Evolutionary conservation across 352 stramenopile species (phyloP).

Genomic region (Phytophthora litchii): DNA sequence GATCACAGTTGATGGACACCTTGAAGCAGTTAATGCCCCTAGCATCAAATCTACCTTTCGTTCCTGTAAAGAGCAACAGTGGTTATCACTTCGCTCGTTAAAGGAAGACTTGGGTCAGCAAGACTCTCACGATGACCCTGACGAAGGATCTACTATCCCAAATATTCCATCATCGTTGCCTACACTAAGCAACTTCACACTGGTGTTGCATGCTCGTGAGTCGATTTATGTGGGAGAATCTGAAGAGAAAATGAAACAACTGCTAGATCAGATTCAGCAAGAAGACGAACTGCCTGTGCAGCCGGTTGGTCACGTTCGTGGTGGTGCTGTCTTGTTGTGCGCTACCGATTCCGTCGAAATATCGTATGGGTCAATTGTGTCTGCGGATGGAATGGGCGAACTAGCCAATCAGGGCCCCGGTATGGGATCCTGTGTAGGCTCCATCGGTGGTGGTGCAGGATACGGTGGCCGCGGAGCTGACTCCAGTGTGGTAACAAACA

Average conservation of each 20-base stretch:
- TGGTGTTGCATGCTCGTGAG: slow-evolving; percentile 51
- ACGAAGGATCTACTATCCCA: slow-evolving; percentile 15
- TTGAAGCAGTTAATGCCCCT: slow-evolving; percentile 51
- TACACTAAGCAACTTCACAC: slow-evolving; percentile 60
- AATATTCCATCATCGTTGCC: slow-evolving; percentile 28
- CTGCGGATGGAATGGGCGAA: slow-evolving; percentile 65
- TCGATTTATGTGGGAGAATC: slow-evolving; percentile 62
- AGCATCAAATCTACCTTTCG: slow-evolving; percentile 51
- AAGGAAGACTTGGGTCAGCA: slow-evolving; percentile 21
- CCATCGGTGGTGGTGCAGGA: slow-evolving; percentile 67
- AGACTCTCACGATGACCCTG: slow-evolving; percentile 6
- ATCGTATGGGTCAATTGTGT: slow-evolving; percentile 45
- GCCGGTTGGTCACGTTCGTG: slow-evolving; percentile 40
- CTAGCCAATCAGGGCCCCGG: slow-evolving; percentile 70
- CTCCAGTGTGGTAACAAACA: slow-evolving; percentile 58
- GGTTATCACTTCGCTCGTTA: slow-evolving; percentile 20
- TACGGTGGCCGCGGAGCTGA: slow-evolving; percentile 78
- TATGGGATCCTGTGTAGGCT: slow-evolving; percentile 57
- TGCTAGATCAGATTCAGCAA: slow-evolving; percentile 28
- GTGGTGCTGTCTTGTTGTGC: slow-evolving; percentile 68
- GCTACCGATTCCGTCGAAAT: slow-evolving; percentile 56
- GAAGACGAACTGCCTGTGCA: slow-evolving; percentile 25
- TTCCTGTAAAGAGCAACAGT: slow-evolving; percentile 55
- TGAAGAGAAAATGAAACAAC: slow-evolving; percentile 30
- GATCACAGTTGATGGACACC: slow-evolving; percentile 49